Evolutionary conservation across 139 green algal genomes (phyloP).

Genomic region (Chlorella vulgaris): DNA sequence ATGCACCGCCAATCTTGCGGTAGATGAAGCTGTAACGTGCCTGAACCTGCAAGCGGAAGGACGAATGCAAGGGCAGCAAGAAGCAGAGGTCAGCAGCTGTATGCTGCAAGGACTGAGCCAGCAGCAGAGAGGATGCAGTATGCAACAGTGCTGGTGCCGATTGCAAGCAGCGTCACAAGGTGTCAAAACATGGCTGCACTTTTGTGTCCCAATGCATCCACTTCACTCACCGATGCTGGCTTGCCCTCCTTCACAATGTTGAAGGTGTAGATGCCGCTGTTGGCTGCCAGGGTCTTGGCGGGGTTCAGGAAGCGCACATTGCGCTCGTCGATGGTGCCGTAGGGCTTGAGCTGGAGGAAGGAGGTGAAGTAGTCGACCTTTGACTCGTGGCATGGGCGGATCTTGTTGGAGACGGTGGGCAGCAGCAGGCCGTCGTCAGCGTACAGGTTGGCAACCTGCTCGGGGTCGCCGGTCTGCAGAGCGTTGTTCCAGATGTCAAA

Average conservation of each 20-base stretch:
- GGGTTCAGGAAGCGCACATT: neutral
- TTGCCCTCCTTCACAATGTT: neutral
- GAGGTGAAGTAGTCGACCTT: neutral
- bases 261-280: slow-evolving; percentile 5
- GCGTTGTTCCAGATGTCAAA: neutral
- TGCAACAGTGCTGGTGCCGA: neutral
- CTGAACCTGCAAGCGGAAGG: neutral
- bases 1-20: neutral
- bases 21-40: neutral
- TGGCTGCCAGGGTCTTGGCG: neutral
- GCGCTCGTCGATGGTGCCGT: neutral
- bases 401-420: neutral
- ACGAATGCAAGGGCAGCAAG: neutral
- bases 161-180: neutral
- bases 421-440: neutral
- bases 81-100: neutral
- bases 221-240: too few species aligned
- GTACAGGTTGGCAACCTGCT: neutral
- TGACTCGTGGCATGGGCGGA: neutral
- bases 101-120: neutral
- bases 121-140: neutral
- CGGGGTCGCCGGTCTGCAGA: slow-evolving; percentile 3
- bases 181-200: neutral
- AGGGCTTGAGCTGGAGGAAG: neutral
- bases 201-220: too few species aligned